Conservation (phyloP, 495 filamentous ascomycete genomes). For the Ascobolus immersus region DNA sequence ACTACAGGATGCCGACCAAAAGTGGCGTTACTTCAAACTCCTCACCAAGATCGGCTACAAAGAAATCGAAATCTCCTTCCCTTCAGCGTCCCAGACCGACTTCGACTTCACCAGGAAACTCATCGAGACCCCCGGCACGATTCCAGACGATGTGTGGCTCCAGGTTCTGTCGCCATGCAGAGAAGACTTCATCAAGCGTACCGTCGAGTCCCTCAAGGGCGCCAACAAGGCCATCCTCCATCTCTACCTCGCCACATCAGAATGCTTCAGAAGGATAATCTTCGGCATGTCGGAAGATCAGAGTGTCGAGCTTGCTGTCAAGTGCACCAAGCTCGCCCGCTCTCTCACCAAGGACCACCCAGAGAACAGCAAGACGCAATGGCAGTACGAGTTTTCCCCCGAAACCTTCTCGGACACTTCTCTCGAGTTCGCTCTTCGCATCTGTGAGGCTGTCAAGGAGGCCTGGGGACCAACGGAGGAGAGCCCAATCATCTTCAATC, state of each 20-base stretch:
- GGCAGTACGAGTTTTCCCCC: constrained; percentile 88
- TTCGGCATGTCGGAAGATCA: constrained; percentile 69
- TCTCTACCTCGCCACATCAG: constrained; percentile 85
- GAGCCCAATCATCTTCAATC: constrained; percentile 87
- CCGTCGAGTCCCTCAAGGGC: constrained; percentile 71
- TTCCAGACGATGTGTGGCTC: constrained; percentile 84
- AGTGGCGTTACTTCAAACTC: constrained; percentile 88
- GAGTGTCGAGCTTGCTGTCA: constrained; percentile 58
- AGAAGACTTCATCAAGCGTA: constrained; percentile 72
- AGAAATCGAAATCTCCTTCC: constrained; percentile 93
- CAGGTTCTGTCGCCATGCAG: constrained; percentile 88
- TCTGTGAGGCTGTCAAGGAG: constrained; percentile 89
- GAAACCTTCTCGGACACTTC: constrained; percentile 89
- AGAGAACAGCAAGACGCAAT: constrained; percentile 44
- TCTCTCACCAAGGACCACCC: constrained; percentile 92
- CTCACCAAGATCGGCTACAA: constrained; percentile 84
- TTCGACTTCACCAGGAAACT: constrained; percentile 83
- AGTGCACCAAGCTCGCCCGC: constrained; percentile 63
- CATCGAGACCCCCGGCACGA: constrained; percentile 60
- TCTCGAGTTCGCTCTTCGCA: constrained; percentile 53
- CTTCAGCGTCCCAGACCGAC: constrained; percentile 77
- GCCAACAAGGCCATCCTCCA: constrained; percentile 91
- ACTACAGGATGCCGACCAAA: constrained; percentile 64
- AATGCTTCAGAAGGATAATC: constrained; percentile 72
- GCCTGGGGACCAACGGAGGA: constrained; percentile 69